Evolutionary conservation across 2,329 filamentous ascomycete genomes (phyloP).

Genomic region (Penicillium thymicola): DNA sequence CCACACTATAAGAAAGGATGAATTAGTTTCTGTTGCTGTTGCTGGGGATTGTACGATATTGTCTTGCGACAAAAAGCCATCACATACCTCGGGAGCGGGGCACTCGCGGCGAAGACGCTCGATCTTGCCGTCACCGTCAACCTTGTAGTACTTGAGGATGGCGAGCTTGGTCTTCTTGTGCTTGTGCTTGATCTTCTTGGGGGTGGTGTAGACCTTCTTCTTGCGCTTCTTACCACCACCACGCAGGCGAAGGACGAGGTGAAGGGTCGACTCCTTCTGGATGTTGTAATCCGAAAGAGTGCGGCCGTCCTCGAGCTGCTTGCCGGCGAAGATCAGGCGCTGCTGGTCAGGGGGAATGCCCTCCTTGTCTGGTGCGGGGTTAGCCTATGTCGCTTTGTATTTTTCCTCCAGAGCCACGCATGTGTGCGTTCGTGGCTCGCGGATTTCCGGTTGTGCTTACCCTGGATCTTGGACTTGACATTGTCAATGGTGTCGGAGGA

Average conservation of each 20-base stretch:
- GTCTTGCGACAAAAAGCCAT: background rate
- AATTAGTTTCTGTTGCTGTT: constrained; percentile 33
- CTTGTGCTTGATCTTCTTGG: constrained; percentile 99
- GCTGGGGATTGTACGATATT: constrained; percentile 7
- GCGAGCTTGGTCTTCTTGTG: constrained; percentile 99
- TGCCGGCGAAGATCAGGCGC: constrained; percentile 99
- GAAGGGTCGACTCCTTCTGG: constrained; percentile 99
- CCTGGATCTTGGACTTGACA: constrained; percentile 96
- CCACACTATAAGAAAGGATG: constrained; percentile 65
- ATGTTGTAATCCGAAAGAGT: constrained; percentile 99
- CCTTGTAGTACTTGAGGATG: constrained; percentile 99
- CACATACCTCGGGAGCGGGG: constrained; percentile 78
- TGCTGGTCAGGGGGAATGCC: constrained; percentile 99
- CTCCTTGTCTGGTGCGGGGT: constrained; percentile 75
- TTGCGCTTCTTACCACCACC: constrained; percentile 99
- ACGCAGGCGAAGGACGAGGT: constrained; percentile 96
- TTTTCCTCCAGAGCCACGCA: background rate
- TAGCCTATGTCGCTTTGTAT: background rate
- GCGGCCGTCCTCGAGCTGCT: constrained; percentile 99
- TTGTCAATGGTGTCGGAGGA: constrained; percentile 99
- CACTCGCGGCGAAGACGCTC: constrained; percentile 98
- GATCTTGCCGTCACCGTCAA: constrained; percentile 99
- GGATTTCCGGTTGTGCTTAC: constrained; percentile 33
- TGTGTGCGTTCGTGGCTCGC: background rate
- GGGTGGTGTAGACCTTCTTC: constrained; percentile 99